Evolutionary conservation across 768 basidiomycete genomes (phyloP), one percentile per base, ranked within the genome.

Genomic region (Panaeolus cyanescens): DNA sequence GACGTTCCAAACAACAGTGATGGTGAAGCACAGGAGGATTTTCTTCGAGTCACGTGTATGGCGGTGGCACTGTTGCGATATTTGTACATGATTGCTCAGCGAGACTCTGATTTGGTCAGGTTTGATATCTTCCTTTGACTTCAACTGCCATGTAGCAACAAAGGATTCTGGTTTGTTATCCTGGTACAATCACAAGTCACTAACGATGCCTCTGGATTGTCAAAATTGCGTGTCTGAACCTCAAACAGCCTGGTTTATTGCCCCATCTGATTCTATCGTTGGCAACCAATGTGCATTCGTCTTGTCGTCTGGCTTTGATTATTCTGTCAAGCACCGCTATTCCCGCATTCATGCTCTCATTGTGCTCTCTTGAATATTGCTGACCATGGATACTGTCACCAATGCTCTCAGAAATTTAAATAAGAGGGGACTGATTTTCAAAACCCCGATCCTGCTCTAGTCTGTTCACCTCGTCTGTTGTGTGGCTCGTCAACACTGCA

Each of bases 1-100:
- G 30, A 50, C 45, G 45, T 50, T 12, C 45, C 25, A 50, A 28
- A 28, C 45, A 50, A 9, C 40, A 42, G 40, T 42, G 40, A 42
- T 42, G 40, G 40, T 42, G 40, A 19, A 42, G 45, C 45, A 50
- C 45, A 50, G 45, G 45, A 50, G 45, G 45, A 50, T 50, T 50
- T 50, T 50, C 45, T 50, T 50, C 6, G 45, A 28, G 25, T 50
- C 45, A 50, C 45, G 45, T 50, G 45, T 25, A 13, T 1, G 37
- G 1, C 19, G 25, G 45, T 50, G 45, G 45, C 45, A 28, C 4
- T 50, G 45, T 50, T 13, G 25, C 9, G 6, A 12, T 45, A 50
- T 50, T 50, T 50, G 22, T 13, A 4, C 15, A 2, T 50, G 25
- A 15, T 50, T 50, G 45, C 13, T n/a, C n/a, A n/a, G n/a, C n/a